Evolutionary conservation across 345 rosid genomes (phyloP).

Genomic region (Citropsis articulata): DNA sequence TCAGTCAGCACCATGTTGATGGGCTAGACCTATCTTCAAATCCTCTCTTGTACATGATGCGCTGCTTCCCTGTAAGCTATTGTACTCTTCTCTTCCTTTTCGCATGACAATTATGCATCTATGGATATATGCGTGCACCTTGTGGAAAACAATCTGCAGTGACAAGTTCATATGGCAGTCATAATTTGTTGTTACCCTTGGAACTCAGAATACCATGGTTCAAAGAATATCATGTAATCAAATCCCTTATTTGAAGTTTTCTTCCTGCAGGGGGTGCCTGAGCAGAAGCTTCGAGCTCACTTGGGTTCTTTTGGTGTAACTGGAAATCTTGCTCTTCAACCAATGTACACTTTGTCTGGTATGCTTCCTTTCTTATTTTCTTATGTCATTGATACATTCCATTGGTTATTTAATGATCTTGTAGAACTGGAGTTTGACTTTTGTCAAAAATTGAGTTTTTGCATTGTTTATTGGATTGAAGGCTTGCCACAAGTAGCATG

Average conservation of each 20-base stretch:
- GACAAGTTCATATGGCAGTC: not conserved
- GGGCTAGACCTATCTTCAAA: slow-evolving; percentile 93
- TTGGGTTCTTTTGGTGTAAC: slow-evolving; percentile 97
- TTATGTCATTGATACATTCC: not conserved
- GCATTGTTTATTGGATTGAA: not conserved
- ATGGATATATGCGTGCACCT: not conserved
- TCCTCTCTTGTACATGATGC: slow-evolving; percentile 99
- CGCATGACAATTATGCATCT: not conserved
- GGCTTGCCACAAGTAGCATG: not conserved
- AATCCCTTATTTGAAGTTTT: slow-evolving; percentile 17
- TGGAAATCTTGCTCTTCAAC: slow-evolving; percentile 98
- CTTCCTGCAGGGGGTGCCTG: slow-evolving; percentile 84
- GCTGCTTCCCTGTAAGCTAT: slow-evolving; percentile 85
- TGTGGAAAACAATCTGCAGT: not conserved
- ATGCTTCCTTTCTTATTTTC: slow-evolving; percentile 10
- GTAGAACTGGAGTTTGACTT: not conserved
- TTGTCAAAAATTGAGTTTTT: not conserved
- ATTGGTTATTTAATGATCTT: not conserved
- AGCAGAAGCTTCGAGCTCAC: slow-evolving; percentile 88
- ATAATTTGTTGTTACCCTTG: not conserved
- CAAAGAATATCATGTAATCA: not conserved
- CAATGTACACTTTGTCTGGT: slow-evolving; percentile 99
- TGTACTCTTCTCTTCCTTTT: not conserved
- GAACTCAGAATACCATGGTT: not conserved
- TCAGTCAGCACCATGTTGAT: slow-evolving; percentile 98